Conservation (phyloP, 345 rosid species). For the Geranium brycei region DNA sequence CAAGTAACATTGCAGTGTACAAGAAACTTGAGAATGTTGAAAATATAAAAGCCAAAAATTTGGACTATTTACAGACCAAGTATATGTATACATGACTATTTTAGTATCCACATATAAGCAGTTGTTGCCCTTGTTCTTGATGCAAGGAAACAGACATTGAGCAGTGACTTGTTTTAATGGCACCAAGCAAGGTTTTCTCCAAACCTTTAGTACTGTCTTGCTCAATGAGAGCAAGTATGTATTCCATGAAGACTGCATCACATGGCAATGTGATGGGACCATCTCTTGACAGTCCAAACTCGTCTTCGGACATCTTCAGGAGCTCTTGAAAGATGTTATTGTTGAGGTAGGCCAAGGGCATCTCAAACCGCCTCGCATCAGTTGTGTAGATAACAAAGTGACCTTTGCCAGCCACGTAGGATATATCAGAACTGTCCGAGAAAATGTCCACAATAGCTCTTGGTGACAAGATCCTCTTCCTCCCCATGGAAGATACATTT, state of each 20-base stretch:
- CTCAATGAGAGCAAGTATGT: not conserved
- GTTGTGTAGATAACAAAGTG: slow-evolving; percentile 8
- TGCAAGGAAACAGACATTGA: no score
- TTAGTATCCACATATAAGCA: no score
- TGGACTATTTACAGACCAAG: no score
- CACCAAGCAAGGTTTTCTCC: no score
- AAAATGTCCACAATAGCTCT: not conserved
- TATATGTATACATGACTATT: no score
- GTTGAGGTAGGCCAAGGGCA: slow-evolving; percentile 10
- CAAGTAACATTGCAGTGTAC: no score
- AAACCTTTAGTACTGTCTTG: no score
- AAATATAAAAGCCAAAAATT: no score
- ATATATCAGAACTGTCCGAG: not conserved
- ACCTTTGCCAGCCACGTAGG: not conserved
- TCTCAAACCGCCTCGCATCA: slow-evolving; percentile 6
- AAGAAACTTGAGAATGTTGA: no score
- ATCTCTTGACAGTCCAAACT: slow-evolving; percentile 8
- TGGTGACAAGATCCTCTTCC: slow-evolving; percentile 16
- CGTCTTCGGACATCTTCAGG: slow-evolving; percentile 10
- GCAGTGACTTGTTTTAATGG: no score
- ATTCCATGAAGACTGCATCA: slow-evolving; percentile 9
- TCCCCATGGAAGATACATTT: slow-evolving; percentile 12
- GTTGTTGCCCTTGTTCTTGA: no score
- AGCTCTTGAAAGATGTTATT: slow-evolving; percentile 3
- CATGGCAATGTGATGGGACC: not conserved